Percentiles rank a stretch among this genome's conserved stretches.
These are phyloP conservation scores for Penicillium griseofulvum DNA, from an alignment of 2,329 filamentous ascomycete genomes.

Conservation along the genomic window DNA sequence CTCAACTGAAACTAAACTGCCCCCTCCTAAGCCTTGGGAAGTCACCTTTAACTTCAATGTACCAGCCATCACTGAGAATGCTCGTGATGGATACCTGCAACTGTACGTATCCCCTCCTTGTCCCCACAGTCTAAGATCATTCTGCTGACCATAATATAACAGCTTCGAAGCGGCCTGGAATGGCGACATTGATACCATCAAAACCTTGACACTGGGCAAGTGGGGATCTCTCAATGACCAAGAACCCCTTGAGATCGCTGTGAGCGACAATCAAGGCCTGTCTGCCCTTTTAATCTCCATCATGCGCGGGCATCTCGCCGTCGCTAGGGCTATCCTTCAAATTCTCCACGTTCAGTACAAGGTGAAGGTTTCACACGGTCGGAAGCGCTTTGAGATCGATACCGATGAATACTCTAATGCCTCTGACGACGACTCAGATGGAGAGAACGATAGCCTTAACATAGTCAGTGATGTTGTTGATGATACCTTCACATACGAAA, in stretches of 20 bases:
- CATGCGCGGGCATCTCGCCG: constrained; percentile 60
- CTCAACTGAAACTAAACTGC: constrained; percentile 7
- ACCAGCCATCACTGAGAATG: constrained; percentile 52
- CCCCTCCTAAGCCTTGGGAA: constrained; percentile 40
- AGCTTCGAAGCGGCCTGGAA: constrained; percentile 66
- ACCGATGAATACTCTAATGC: constrained; percentile 29
- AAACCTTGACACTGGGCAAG: constrained; percentile 28
- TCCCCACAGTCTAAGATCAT: constrained; percentile 44
- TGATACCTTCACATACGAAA: constrained; percentile 70
- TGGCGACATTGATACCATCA: constrained; percentile 64
- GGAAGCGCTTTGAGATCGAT: constrained; percentile 35
- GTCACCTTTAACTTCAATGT: constrained; percentile 53
- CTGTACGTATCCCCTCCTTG: constrained; percentile 50
- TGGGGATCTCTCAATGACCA: constrained; percentile 50
- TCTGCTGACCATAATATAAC: constrained; percentile 50
- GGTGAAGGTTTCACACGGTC: constrained; percentile 53
- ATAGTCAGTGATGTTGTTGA: constrained; percentile 56
- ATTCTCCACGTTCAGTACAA: constrained; percentile 69
- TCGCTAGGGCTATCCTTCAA: constrained; percentile 66
- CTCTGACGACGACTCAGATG: constrained; percentile 32
- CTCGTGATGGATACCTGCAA: constrained; percentile 59
- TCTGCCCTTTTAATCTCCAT: constrained; percentile 69
- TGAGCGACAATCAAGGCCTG: constrained; percentile 52
- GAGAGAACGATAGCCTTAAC: constrained; percentile 22
- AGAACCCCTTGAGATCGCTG: constrained; percentile 63